A percentile compares a stretch with the other conserved stretches of the same genome.
Conservation (phyloP, 2,329 filamentous ascomycete genomes). For the Aspergillus sp. region DNA sequence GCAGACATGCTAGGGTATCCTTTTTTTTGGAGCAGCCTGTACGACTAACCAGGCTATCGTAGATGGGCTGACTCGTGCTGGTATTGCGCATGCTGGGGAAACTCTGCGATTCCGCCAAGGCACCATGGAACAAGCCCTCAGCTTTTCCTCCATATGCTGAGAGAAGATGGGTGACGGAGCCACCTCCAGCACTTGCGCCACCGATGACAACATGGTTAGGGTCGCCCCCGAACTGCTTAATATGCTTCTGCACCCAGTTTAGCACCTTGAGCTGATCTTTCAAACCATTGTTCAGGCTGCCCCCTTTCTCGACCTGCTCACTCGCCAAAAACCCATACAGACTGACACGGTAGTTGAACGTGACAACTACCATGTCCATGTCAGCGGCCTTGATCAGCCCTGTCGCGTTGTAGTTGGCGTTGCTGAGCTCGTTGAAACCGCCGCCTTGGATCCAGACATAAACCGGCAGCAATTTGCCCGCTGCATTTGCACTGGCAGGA, state of each 20-base stretch:
- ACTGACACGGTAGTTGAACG: conserved; percentile 69
- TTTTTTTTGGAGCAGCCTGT: conserved; percentile 36
- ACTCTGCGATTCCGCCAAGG: conserved; percentile 47
- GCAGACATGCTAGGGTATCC: conserved; percentile 44
- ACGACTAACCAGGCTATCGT: conserved; percentile 44
- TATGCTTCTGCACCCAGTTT: conserved; percentile 61
- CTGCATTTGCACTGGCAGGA: conserved; percentile 14
- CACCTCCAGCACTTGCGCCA: conserved; percentile 60
- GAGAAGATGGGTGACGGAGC: conserved; percentile 57
- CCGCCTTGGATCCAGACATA: conserved; percentile 56
- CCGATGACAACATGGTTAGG: conserved; percentile 59
- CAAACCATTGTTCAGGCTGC: conserved; percentile 60
- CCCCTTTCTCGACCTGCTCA: conserved; percentile 42
- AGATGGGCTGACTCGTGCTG: conserved; percentile 43
- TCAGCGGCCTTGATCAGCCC: conserved; percentile 53
- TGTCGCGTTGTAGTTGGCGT: conserved; percentile 52
- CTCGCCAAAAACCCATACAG: conserved; percentile 63
- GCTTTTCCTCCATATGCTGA: conserved; percentile 45
- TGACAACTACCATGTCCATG: conserved; percentile 59
- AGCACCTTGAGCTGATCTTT: conserved; percentile 62
- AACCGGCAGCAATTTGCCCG: conserved; percentile 51
- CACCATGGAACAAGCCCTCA: conserved; percentile 45
- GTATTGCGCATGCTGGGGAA: conserved; percentile 44
- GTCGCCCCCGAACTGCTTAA: conserved; percentile 60
- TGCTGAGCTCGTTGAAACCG: conserved; percentile 53